Percentiles rank a stretch among this genome's conserved stretches.
phyloP scores from a whole-genome alignment of 1,139 yeast species.

The Geotrichum aggregatum region DNA sequence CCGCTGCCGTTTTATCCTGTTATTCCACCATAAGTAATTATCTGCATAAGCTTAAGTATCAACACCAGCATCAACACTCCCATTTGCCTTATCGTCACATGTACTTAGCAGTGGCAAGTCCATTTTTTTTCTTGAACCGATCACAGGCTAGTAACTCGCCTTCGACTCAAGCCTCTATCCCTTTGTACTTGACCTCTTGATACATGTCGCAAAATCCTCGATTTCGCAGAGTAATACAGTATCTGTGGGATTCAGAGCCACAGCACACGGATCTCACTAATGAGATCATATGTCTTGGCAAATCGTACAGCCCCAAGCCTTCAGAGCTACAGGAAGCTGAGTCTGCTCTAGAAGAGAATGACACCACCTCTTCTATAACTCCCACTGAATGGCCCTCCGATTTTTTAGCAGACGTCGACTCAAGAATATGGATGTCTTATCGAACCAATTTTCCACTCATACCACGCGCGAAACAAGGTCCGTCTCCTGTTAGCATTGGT shows the following conservation, averaged over 20 bases:
- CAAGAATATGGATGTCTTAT: constrained; percentile 73
- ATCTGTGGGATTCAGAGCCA: constrained; percentile 45
- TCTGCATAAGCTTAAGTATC: no score
- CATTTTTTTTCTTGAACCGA: neutral
- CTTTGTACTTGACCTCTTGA: neutral
- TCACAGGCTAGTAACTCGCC: neutral
- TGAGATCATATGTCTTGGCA: constrained; percentile 45
- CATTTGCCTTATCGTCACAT: no score
- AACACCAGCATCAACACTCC: no score
- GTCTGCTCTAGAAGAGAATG: neutral
- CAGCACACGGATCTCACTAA: constrained; percentile 41
- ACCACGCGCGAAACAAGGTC: constrained; percentile 57
- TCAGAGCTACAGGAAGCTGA: neutral
- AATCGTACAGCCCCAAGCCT: constrained; percentile 29
- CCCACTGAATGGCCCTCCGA: constrained; percentile 45
- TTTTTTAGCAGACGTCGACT: constrained; percentile 51
- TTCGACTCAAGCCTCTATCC: neutral
- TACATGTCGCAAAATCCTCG: constrained; percentile 11
- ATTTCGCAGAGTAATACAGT: constrained; percentile 39
- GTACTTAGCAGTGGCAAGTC: neutral
- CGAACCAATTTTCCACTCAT: constrained; percentile 77
- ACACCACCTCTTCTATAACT: constrained; percentile 5
- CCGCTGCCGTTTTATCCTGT: no score
- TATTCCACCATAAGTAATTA: no score
- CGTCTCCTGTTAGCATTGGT: constrained; percentile 64